These are phyloP conservation scores for Microdochium nivale DNA, from an alignment of 2,329 filamentous ascomycete genomes.

Conservation along the genomic window DNA sequence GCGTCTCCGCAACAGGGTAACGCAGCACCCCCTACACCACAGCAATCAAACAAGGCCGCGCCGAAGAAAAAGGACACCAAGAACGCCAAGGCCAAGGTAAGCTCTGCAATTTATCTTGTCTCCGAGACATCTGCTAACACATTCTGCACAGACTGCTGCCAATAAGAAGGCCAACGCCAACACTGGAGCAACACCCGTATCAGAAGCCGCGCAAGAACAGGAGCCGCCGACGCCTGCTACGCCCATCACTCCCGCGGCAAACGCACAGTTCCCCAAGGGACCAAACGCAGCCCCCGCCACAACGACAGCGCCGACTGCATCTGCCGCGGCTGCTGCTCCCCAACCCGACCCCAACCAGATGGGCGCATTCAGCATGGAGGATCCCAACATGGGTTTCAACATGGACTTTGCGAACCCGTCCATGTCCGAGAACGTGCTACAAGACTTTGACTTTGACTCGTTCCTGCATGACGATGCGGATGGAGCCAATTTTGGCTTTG, in stretches of 20 bases:
- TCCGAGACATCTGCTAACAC: constrained; percentile 15
- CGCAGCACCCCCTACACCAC: constrained; percentile 68
- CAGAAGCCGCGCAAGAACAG: constrained; percentile 45
- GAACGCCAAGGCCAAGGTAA: constrained; percentile 60
- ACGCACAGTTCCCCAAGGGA: constrained; percentile 38
- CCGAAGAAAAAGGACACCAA: constrained; percentile 71
- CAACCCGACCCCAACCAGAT: constrained; percentile 40
- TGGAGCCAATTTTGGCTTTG: constrained; percentile 45
- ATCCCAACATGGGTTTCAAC: constrained; percentile 25
- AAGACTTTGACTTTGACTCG: constrained; percentile 61
- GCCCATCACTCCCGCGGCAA: constrained; percentile 52
- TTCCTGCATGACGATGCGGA: constrained; percentile 52
- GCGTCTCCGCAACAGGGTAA: constrained; percentile 55
- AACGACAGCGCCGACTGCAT: constrained; percentile 31
- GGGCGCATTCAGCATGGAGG: constrained; percentile 35
- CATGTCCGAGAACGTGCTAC: constrained; percentile 47
- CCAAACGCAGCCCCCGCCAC: constrained; percentile 33
- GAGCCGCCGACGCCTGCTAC: constrained; percentile 54
- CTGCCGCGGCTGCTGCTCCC: constrained; percentile 32
- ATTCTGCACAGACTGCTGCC: constrained; percentile 35
- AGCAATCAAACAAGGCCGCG: constrained; percentile 61
- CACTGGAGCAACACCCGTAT: constrained; percentile 46
- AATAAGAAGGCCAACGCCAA: constrained; percentile 56
- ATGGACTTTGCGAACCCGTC: constrained; percentile 50
- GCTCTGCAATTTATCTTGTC: constrained; percentile 7